Conservation (phyloP, 106 monocot genomes). For the Triglochin maritima region DNA sequence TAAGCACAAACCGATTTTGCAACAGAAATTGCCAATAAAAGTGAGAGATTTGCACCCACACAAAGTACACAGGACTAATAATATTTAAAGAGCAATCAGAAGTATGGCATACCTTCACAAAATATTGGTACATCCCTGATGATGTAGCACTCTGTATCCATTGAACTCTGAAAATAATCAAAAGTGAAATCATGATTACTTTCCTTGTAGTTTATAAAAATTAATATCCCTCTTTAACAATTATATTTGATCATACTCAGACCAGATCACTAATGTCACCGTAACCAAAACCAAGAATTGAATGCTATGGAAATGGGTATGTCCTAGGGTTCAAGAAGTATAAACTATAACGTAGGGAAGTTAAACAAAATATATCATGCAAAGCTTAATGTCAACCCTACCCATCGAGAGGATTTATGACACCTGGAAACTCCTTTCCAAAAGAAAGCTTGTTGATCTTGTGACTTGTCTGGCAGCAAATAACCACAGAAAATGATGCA, state of each 20-base stretch:
- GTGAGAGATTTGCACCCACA: too few relatives aligned
- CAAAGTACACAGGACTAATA: background rate
- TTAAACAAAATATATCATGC: background rate
- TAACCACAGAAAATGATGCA: background rate
- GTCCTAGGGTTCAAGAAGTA: too few relatives aligned
- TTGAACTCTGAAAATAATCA: constrained; percentile 32
- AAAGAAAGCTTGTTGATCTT: constrained; percentile 93
- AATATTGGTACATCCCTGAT: constrained; percentile 84
- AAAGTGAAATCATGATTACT: too few relatives aligned
- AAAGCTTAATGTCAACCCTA: constrained; percentile 13
- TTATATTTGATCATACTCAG: too few relatives aligned
- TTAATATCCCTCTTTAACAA: too few relatives aligned
- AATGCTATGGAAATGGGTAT: too few relatives aligned
- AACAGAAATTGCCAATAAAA: too few relatives aligned
- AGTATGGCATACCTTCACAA: constrained; percentile 59
- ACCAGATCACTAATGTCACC: too few relatives aligned
- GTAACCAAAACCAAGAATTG: too few relatives aligned
- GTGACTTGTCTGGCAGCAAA: constrained; percentile 72
- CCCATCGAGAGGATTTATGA: constrained; percentile 97
- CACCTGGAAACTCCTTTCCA: constrained; percentile 91
- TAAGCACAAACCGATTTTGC: too few relatives aligned
- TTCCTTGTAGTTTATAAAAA: too few relatives aligned
- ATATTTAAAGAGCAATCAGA: background rate
- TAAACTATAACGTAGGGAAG: too few relatives aligned
- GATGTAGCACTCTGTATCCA: constrained; percentile 54